Evolutionary conservation across 805 yeast genomes (phyloP).

Genomic region (Komagataella mondaviorum): DNA sequence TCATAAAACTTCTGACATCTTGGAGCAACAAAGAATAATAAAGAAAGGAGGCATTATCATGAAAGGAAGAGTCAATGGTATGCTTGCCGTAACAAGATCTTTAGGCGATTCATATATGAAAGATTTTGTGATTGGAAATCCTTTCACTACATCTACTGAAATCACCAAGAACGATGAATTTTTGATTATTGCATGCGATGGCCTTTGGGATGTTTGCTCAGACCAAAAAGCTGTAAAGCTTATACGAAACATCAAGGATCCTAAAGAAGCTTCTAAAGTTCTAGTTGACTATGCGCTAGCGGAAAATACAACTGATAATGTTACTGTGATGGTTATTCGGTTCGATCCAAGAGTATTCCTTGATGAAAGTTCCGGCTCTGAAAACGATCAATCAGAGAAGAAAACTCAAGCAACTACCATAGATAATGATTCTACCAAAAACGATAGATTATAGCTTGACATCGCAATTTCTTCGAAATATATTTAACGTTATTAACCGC

Average conservation of each 20-base stretch:
- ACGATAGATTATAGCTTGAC: background rate
- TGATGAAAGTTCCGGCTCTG: background rate
- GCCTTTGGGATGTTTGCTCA: conserved; percentile 87
- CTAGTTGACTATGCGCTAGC: conserved; percentile 66
- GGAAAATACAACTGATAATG: conserved; percentile 75
- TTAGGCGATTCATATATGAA: conserved; percentile 92
- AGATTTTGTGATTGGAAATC: conserved; percentile 76
- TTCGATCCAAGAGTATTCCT: conserved; percentile 31
- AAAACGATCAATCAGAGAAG: conserved; percentile 7
- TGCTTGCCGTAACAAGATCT: conserved; percentile 87
- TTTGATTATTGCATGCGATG: conserved; percentile 89
- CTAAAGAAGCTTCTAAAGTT: conserved; percentile 51
- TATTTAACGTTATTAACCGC: background rate
- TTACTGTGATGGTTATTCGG: conserved; percentile 82
- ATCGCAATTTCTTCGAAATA: background rate
- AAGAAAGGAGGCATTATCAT: conserved; percentile 77
- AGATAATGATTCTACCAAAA: background rate
- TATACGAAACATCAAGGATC: conserved; percentile 39
- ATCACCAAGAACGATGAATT: conserved; percentile 57
- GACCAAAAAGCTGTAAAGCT: conserved; percentile 77
- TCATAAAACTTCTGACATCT: conserved; percentile 77
- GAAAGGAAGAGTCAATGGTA: conserved; percentile 90
- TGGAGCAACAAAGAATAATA: conserved; percentile 65
- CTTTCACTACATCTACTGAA: conserved; percentile 84
- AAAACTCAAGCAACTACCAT: background rate